Evolutionary conservation across 2,329 filamentous ascomycete genomes (phyloP).

Genomic region (Diaporthe sp.): DNA sequence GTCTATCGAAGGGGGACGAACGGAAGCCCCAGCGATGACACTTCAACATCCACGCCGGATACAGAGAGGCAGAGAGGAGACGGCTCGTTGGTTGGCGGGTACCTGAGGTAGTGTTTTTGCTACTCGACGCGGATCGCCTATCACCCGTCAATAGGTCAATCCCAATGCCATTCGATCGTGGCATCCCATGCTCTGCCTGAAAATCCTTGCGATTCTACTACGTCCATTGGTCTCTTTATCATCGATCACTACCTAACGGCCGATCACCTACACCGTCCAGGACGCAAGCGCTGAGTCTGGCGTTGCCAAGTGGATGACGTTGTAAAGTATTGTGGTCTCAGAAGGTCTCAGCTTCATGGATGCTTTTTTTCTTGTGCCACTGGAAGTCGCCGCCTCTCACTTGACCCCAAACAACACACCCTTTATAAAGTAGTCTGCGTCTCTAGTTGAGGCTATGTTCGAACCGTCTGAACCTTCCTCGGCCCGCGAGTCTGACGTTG

Average conservation of each 20-base stretch:
- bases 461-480: background rate
- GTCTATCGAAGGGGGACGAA: background rate
- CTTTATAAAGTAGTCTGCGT: slow-evolving; percentile 4
- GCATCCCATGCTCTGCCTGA: slow-evolving; percentile 10
- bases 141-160: slow-evolving; percentile 12
- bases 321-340: background rate
- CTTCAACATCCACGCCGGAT: background rate
- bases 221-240: background rate
- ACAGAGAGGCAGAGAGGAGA: background rate
- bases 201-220: background rate
- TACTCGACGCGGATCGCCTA: slow-evolving; percentile 13
- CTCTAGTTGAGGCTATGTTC: slow-evolving; percentile 15
- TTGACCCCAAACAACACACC: background rate
- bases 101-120: slow-evolving; percentile 16
- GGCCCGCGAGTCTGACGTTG: slow-evolving; percentile 18
- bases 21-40: background rate
- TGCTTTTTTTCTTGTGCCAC: background rate
- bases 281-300: background rate
- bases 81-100: background rate
- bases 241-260: slow-evolving; percentile 1
- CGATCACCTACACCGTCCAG: background rate
- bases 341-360: background rate
- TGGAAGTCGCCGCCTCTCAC: background rate
- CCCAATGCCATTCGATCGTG: slow-evolving; percentile 13
- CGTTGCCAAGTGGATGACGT: slow-evolving; percentile 21